Conservation (phyloP, 768 basidiomycete species). For the Goffeauzyma gilvescens region DNA sequence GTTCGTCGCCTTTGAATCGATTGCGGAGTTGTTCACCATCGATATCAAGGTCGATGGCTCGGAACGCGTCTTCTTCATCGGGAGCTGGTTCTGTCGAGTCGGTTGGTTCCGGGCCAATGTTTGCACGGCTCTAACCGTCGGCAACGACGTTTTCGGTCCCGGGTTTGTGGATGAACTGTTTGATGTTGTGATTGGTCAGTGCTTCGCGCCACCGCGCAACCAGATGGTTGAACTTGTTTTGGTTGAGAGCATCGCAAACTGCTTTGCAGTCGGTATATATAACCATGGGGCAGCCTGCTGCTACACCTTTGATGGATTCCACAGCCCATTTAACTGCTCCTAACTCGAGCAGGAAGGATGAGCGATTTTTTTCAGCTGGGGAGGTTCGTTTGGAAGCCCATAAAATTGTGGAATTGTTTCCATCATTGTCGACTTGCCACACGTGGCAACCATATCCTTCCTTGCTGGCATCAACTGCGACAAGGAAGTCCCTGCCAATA, state of each 20-base stretch:
- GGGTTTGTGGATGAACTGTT: constrained; percentile 4
- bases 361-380: background rate
- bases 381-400: constrained; percentile 5
- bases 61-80: background rate
- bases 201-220: constrained; percentile 4
- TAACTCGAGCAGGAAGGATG: constrained; percentile 7
- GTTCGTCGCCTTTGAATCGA: constrained; percentile 4
- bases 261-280: constrained; percentile 11
- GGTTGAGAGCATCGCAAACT: constrained; percentile 2
- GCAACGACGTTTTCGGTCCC: constrained; percentile 8
- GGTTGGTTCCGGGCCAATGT: background rate
- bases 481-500: constrained; percentile 24
- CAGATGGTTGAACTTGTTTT: background rate
- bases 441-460: constrained; percentile 6
- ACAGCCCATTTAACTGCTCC: constrained; percentile 3
- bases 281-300: background rate
- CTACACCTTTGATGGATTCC: constrained; percentile 1
- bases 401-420: background rate
- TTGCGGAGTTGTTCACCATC: background rate
- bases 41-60: background rate
- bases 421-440: background rate
- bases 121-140: constrained; percentile 4
- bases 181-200: background rate
- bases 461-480: constrained; percentile 4
- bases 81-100: background rate